These are phyloP conservation scores for Penicillium argentinense DNA, from an alignment of 495 filamentous ascomycete species.

Conservation along the genomic window DNA sequence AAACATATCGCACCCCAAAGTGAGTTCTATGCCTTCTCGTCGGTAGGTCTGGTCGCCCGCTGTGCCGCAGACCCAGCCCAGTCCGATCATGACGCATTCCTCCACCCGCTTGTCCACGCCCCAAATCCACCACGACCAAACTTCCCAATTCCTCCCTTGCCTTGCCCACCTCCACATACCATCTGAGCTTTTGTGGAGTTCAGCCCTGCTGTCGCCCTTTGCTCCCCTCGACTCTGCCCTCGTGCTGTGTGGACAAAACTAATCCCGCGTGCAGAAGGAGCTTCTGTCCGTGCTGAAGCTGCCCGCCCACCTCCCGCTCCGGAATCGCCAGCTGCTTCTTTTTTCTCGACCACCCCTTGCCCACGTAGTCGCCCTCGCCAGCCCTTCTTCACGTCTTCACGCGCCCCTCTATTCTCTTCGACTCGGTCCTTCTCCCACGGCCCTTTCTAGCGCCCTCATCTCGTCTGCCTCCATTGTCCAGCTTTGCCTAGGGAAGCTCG, in stretches of 20 bases:
- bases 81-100: slow-evolving; percentile 46
- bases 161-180: slow-evolving; percentile 24
- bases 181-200: slow-evolving; percentile 18
- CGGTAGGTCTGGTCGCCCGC: slow-evolving; percentile 3
- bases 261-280: slow-evolving; percentile 23
- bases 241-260: slow-evolving; percentile 13
- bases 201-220: slow-evolving; percentile 15
- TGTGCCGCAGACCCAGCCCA: slow-evolving; percentile 20
- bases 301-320: slow-evolving; percentile 5
- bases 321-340: slow-evolving; percentile 2
- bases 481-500: neutral
- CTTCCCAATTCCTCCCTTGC: slow-evolving; percentile 13
- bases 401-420: no score
- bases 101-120: slow-evolving; percentile 17
- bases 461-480: neutral
- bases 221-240: slow-evolving; percentile 2
- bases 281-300: slow-evolving; percentile 11
- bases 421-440: no score
- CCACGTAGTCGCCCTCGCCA: slow-evolving; percentile 7
- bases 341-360: neutral
- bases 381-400: neutral
- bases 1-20: no score
- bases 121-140: slow-evolving; percentile 17
- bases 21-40: no score
- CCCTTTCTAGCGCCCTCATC: neutral